A percentile compares a stretch with the other conserved stretches of the same genome.
phyloP scores from a whole-genome alignment of 2,329 filamentous ascomycete genomes.

The Pyrenochaeta sp. region DNA sequence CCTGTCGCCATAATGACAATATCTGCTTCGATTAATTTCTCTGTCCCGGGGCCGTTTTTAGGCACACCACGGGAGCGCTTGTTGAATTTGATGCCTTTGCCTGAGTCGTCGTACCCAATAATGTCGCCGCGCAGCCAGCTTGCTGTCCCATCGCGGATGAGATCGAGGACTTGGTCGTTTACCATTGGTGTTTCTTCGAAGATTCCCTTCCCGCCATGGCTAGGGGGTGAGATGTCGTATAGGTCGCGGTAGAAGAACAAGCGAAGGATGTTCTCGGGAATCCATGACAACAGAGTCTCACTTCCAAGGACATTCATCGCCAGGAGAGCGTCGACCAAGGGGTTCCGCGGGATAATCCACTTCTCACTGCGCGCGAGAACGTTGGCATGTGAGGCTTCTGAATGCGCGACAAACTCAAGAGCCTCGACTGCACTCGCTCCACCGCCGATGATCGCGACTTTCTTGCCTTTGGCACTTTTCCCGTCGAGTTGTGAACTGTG shows the following conservation, averaged over 20 bases:
- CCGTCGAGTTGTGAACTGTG: constrained; percentile 81
- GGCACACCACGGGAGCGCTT: constrained; percentile 75
- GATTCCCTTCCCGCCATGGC: constrained; percentile 67
- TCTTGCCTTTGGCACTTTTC: constrained; percentile 76
- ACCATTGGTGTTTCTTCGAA: constrained; percentile 89
- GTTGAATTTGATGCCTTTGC: constrained; percentile 75
- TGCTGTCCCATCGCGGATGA: constrained; percentile 74
- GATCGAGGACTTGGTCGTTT: constrained; percentile 80
- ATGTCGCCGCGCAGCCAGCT: constrained; percentile 87
- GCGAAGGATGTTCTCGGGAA: constrained; percentile 78
- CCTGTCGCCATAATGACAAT: constrained; percentile 86
- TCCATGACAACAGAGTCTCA: constrained; percentile 77
- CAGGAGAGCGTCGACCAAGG: constrained; percentile 75
- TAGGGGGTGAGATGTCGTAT: constrained; percentile 72
- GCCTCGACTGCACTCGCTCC: constrained; percentile 85
- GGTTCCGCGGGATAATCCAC: constrained; percentile 86
- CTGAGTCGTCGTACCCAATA: constrained; percentile 67
- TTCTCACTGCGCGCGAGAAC: constrained; percentile 82
- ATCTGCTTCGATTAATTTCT: constrained; percentile 73
- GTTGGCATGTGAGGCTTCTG: constrained; percentile 72
- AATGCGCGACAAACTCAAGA: constrained; percentile 76
- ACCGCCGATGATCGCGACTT: constrained; percentile 77
- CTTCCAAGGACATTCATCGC: constrained; percentile 81
- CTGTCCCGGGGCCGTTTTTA: constrained; percentile 75
- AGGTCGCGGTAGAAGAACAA: constrained; percentile 86